Evolutionary conservation across 2,329 filamentous ascomycete genomes (phyloP).

Genomic region (Paracoccidioides lutzii): DNA sequence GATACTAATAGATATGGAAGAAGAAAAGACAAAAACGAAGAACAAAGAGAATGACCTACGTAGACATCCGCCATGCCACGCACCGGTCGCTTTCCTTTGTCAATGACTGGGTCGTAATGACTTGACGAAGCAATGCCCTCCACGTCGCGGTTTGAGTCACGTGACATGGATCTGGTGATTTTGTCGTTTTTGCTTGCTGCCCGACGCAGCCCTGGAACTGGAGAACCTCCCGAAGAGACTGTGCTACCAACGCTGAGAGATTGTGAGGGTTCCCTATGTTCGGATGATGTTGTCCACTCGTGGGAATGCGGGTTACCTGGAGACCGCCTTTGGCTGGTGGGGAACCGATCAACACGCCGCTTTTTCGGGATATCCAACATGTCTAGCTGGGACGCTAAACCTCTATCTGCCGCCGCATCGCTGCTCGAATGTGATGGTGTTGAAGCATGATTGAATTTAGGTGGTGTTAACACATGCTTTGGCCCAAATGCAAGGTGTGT

Average conservation of each 20-base stretch:
- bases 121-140: constrained; percentile 37
- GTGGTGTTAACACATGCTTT: constrained; percentile 25
- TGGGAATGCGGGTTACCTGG: constrained; percentile 31
- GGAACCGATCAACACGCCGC: constrained; percentile 13
- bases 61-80: constrained; percentile 84
- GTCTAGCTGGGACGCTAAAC: constrained; percentile 6
- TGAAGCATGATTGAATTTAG: constrained; percentile 11
- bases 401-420: constrained; percentile 4
- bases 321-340: constrained; percentile 10
- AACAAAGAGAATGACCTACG: constrained; percentile 49
- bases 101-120: constrained; percentile 61
- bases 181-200: constrained; percentile 45
- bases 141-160: constrained; percentile 12
- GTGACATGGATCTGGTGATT: constrained; percentile 11
- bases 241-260: constrained; percentile 48
- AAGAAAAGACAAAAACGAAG: constrained; percentile 7
- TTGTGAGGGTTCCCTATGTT: constrained; percentile 45
- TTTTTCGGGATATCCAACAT: constrained; percentile 19
- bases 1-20: neutral
- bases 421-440: neutral
- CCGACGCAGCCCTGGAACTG: constrained; percentile 59
- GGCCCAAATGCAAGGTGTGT: constrained; percentile 30
- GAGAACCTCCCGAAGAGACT: constrained; percentile 52
- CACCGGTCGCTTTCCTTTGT: constrained; percentile 73
- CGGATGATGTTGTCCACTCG: constrained; percentile 17